These are phyloP conservation scores for Metschnikowia peoriensis DNA, from an alignment of 805 yeast species.

Conservation along the genomic window DNA sequence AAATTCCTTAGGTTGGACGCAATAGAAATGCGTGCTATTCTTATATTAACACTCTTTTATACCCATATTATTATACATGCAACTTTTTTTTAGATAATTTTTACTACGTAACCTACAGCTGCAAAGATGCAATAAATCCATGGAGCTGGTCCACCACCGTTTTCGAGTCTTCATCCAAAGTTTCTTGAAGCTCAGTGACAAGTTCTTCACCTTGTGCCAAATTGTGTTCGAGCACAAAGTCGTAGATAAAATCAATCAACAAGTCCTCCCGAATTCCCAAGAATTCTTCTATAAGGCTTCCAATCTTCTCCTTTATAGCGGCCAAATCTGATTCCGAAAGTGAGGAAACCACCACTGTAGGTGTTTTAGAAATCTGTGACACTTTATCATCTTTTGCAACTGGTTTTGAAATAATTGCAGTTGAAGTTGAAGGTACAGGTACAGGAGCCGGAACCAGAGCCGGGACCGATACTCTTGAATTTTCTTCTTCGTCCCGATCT, in stretches of 20 bases:
- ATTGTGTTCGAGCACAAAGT: constrained; percentile 31
- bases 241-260: constrained; percentile 43
- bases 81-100: neutral
- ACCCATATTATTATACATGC: constrained; percentile 1
- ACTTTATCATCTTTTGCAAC: neutral
- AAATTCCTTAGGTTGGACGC: constrained; percentile 69
- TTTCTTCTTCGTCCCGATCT: constrained; percentile 39
- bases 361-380: neutral
- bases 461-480: neutral
- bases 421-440: neutral
- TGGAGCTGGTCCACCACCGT: constrained; percentile 39
- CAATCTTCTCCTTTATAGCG: constrained; percentile 34
- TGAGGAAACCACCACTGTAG: neutral
- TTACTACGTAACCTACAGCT: neutral
- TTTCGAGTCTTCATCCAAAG: constrained; percentile 49
- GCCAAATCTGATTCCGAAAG: constrained; percentile 13
- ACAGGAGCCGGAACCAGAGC: neutral
- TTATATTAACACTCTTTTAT: constrained; percentile 1
- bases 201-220: constrained; percentile 35
- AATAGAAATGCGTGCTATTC: too few relatives aligned
- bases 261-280: constrained; percentile 55
- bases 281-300: constrained; percentile 47
- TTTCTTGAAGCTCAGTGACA: constrained; percentile 47
- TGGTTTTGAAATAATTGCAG: neutral
- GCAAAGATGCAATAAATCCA: constrained; percentile 4